Base-by-base conservation (phyloP, 2,329 filamentous ascomycete genomes). In the Alternaria hordeiaustralica region DNA sequence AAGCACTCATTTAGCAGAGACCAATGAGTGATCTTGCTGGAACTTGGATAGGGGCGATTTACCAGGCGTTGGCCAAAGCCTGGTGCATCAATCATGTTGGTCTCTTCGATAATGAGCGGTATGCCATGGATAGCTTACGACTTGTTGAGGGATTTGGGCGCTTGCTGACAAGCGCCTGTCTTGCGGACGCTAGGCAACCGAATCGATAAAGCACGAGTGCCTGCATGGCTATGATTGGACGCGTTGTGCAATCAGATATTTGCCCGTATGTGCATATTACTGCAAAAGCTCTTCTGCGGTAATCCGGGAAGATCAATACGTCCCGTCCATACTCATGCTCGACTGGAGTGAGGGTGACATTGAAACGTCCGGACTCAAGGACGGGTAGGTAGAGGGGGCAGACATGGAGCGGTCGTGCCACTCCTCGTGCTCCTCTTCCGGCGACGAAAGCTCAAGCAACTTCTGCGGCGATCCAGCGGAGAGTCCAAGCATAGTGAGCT, bases 371-470 rank as follows among this genome's bases (percentile, higher is more conserved):
- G 62, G 55, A 43, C 51, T 44, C 15, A 62, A 67, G 3, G 64
- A 44, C n/a, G 53, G 54, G 20, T 68, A 69, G 5, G 63, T 61
- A 9, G 71, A 71, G 6, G 70, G 65, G 10, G 64, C 63, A 33
- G 70, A 72, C 58, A 68, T 67, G 2, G 71, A 55, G 47, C 67
- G 65, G 21, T 62, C 56, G n/a, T 70, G 70, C 68, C 70, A 74
- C 12, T 74, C 71, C 0, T 77, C 73, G 15, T 59, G 67, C 33
- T 78, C 76, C 54, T 78, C 75, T 44, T 78, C 75, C 0, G 75
- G 71, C 15, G 75, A 76, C 7, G 75, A 77, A 4, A 78, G 44
- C 49, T 79, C 75, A 15, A 77, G 66, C 21, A 77, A 45, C 47
- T 68, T 75, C 53, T 74, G 75, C 8, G 75, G 75, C 10, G 76